Evolutionary conservation across 805 yeast genomes (phyloP).

Genomic region (Candida awuae): DNA sequence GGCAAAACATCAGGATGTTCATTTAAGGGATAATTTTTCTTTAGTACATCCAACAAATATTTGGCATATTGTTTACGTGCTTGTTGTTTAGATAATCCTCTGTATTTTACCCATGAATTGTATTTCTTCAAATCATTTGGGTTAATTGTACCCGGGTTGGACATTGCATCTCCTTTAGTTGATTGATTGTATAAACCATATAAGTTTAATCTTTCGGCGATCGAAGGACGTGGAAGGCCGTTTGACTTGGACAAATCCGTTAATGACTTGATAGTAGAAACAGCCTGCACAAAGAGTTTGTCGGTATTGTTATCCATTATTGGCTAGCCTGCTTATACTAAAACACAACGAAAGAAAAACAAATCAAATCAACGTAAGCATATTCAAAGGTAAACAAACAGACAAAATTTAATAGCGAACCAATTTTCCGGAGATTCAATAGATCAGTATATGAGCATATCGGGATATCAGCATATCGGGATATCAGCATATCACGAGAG

Average conservation of each 20-base stretch:
- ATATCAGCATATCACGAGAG: too few relatives aligned
- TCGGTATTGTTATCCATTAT: constrained; percentile 1
- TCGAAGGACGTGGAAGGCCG: constrained; percentile 68
- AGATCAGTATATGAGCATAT: too few relatives aligned
- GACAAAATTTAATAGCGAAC: too few relatives aligned
- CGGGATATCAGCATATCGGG: too few relatives aligned
- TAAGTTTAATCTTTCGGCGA: constrained; percentile 55
- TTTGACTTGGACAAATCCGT: constrained; percentile 57
- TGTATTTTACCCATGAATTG: constrained; percentile 79
- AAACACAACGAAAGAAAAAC: neutral
- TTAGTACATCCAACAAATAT: constrained; percentile 65
- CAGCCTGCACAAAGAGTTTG: constrained; percentile 72
- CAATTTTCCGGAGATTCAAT: too few relatives aligned
- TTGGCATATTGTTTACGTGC: constrained; percentile 69
- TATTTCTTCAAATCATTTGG: constrained; percentile 66
- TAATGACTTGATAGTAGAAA: constrained; percentile 66
- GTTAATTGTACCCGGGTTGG: constrained; percentile 51
- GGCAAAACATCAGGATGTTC: constrained; percentile 56
- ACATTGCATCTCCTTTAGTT: constrained; percentile 76
- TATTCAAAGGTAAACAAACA: neutral
- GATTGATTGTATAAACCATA: constrained; percentile 87
- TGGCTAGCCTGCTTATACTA: neutral
- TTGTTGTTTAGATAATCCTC: constrained; percentile 58
- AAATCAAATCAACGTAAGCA: neutral
- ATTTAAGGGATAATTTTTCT: constrained; percentile 44